Percentiles rank a stretch among this genome's conserved stretches.
Evolutionary conservation across 805 yeast genomes (phyloP).

Genomic region (Sporopachydermia quercuum): DNA sequence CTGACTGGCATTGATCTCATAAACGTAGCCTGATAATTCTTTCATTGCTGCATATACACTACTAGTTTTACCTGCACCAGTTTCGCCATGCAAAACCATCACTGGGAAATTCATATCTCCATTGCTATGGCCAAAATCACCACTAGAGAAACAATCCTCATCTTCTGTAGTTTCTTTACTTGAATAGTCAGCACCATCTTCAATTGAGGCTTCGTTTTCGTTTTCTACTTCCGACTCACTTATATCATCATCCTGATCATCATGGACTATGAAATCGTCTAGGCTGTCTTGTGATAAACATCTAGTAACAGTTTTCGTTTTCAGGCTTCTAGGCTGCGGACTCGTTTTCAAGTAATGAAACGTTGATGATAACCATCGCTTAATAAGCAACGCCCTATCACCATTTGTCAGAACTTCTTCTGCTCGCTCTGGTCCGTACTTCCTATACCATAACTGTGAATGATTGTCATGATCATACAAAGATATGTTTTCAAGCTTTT

Average conservation of each 20-base stretch:
- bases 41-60: slow-evolving; percentile 53
- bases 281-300: slow-evolving; percentile 4
- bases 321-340: slow-evolving; percentile 2
- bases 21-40: slow-evolving; percentile 52
- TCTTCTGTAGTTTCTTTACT: slow-evolving; percentile 6
- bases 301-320: not conserved
- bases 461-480: too few species aligned
- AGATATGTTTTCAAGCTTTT: not conserved
- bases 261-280: slow-evolving; percentile 16
- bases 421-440: not conserved
- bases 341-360: slow-evolving; percentile 13
- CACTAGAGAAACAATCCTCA: too few species aligned
- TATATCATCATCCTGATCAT: slow-evolving; percentile 18
- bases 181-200: slow-evolving; percentile 3
- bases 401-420: slow-evolving; percentile 34
- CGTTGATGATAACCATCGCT: slow-evolving; percentile 35
- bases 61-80: slow-evolving; percentile 69
- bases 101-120: slow-evolving; percentile 29
- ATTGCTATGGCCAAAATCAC: slow-evolving; percentile 11
- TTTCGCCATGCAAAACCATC: slow-evolving; percentile 51
- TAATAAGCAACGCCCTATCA: slow-evolving; percentile 26
- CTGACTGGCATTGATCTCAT: slow-evolving; percentile 70
- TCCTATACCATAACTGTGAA: not conserved
- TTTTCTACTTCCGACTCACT: slow-evolving; percentile 3
- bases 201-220: slow-evolving; percentile 3